phyloP scores from a whole-genome alignment of 371 early-diverging fungal species.

The Choanephora cucurbitarum region DNA sequence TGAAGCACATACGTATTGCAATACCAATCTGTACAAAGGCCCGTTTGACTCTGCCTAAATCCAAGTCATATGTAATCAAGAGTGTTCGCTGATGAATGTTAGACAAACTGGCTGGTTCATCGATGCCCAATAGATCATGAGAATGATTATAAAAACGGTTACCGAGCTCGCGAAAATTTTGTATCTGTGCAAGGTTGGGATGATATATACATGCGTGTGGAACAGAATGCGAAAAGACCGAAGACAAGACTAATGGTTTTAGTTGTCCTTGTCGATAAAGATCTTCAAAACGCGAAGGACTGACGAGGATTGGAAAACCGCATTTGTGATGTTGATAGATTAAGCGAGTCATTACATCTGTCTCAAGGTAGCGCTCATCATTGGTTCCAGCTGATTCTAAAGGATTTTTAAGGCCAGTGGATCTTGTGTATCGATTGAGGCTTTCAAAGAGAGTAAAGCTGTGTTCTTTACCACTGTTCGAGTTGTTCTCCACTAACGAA shows the following conservation, averaged over 20 bases:
- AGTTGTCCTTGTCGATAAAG: conserved; percentile 25
- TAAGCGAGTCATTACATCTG: conserved; percentile 25
- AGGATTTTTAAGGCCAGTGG: neutral
- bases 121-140: conserved; percentile 26
- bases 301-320: conserved; percentile 32
- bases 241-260: conserved; percentile 27
- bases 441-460: conserved; percentile 34
- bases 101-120: conserved; percentile 28
- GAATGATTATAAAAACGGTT: conserved; percentile 32
- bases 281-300: conserved; percentile 30
- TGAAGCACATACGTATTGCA: conserved; percentile 38
- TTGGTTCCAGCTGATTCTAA: neutral
- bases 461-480: conserved; percentile 12
- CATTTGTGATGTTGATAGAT: conserved; percentile 36
- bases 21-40: conserved; percentile 39
- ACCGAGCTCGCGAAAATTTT: conserved; percentile 31
- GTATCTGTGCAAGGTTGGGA: conserved; percentile 27
- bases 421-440: conserved; percentile 21
- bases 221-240: conserved; percentile 31
- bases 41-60: conserved; percentile 31
- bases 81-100: conserved; percentile 37
- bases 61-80: conserved; percentile 36
- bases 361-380: conserved; percentile 14
- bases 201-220: conserved; percentile 37
- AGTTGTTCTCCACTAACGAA: neutral